Percentiles rank a stretch among this genome's conserved stretches.
Conservation (phyloP, 495 filamentous ascomycete species). For the Podospora pseudoanserina region DNA sequence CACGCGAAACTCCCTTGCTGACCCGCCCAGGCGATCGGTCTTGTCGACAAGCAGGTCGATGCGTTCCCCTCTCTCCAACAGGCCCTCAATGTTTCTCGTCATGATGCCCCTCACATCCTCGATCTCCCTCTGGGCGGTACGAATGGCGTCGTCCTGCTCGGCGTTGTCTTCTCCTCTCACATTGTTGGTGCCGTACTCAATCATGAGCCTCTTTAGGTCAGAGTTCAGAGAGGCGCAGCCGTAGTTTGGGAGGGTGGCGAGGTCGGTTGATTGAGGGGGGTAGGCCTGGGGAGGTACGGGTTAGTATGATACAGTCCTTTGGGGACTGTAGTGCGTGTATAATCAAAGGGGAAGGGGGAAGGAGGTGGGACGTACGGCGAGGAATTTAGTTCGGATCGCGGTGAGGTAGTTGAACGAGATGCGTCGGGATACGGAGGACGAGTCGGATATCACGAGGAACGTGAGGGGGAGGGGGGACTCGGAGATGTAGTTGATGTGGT, state of each 20-base stretch:
- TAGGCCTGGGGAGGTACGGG: constrained; percentile 35
- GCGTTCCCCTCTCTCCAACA: constrained; percentile 89
- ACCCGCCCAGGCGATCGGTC: constrained; percentile 85
- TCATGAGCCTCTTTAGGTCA: constrained; percentile 72
- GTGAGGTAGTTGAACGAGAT: constrained; percentile 91
- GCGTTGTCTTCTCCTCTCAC: constrained; percentile 61
- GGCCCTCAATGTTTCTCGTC: constrained; percentile 96
- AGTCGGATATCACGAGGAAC: constrained; percentile 76
- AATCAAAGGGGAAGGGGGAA: too few relatives aligned
- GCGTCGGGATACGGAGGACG: constrained; percentile 68
- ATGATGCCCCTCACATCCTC: constrained; percentile 93
- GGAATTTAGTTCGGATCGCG: constrained; percentile 85
- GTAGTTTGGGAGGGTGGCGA: constrained; percentile 76
- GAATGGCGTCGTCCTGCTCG: constrained; percentile 51
- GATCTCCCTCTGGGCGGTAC: constrained; percentile 80
- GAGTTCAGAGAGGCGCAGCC: constrained; percentile 83
- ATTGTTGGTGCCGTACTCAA: constrained; percentile 76
- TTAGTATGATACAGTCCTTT: too few relatives aligned
- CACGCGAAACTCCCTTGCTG: constrained; percentile 84
- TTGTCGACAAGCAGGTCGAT: constrained; percentile 97
- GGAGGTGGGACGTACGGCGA: constrained; percentile 40
- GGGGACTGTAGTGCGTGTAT: too few relatives aligned
- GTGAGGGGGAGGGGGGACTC: constrained; percentile 70
- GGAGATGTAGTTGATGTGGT: constrained; percentile 95
- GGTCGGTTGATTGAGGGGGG: constrained; percentile 63